Percentiles rank a stretch among this genome's conserved stretches.
Conservation (phyloP, 257 asterid genomes). For the Hygrophila difformis region DNA sequence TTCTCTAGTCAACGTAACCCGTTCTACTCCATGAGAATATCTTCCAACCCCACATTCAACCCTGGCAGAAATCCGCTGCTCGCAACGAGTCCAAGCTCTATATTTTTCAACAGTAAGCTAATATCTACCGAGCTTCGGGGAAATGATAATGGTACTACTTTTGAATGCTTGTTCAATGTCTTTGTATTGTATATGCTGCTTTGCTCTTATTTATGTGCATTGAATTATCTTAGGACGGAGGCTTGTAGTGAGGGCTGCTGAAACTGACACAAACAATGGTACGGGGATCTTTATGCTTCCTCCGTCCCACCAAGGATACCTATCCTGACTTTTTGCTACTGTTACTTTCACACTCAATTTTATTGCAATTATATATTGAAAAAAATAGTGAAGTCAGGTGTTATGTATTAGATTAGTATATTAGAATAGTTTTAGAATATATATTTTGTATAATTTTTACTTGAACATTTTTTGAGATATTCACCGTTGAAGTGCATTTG, state of each 20-base stretch:
- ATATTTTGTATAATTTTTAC: too few relatives aligned
- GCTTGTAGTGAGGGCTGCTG: constrained; percentile 67
- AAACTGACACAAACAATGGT: constrained; percentile 76
- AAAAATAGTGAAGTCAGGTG: too few relatives aligned
- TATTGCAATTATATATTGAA: too few relatives aligned
- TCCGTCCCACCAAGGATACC: too few relatives aligned
- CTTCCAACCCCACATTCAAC: constrained; percentile 23
- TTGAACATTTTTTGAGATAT: too few relatives aligned
- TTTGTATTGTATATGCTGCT: not conserved
- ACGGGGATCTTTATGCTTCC: not conserved
- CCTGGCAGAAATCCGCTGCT: constrained; percentile 31
- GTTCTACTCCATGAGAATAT: constrained; percentile 28
- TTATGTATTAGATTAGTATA: too few relatives aligned
- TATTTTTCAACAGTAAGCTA: constrained; percentile 41
- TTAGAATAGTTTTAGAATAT: too few relatives aligned
- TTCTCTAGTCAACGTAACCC: constrained; percentile 41
- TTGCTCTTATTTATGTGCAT: constrained; percentile 4
- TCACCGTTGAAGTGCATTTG: too few relatives aligned
- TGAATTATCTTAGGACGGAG: constrained; percentile 40
- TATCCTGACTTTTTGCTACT: too few relatives aligned
- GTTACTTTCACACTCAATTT: too few relatives aligned
- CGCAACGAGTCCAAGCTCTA: constrained; percentile 30
- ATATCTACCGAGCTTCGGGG: not conserved
- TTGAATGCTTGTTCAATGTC: constrained; percentile 6
- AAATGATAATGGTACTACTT: too few relatives aligned